phyloP scores from a whole-genome alignment of 2,329 filamentous ascomycete genomes.

The Colletotrichum sp. region DNA sequence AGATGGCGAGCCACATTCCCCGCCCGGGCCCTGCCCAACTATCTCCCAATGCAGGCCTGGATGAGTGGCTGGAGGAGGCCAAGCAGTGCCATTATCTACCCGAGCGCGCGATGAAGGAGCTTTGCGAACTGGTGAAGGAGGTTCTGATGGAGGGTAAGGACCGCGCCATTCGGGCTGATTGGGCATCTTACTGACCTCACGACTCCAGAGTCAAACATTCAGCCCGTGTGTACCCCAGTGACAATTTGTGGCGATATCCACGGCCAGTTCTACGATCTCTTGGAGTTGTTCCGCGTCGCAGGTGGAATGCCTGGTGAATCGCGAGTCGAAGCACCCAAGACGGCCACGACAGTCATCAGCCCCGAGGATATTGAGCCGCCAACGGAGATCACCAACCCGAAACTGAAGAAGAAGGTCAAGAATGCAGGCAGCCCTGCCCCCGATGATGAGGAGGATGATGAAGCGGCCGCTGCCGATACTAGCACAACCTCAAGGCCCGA shows the following conservation, averaged over 20 bases:
- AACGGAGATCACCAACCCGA: slow-evolving; percentile 85
- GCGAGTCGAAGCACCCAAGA: slow-evolving; percentile 71
- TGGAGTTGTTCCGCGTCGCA: slow-evolving; percentile 95
- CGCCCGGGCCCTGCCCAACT: slow-evolving; percentile 91
- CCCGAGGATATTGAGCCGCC: slow-evolving; percentile 94
- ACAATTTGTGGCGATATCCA: slow-evolving; percentile 98
- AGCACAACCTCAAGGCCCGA: slow-evolving; percentile 36
- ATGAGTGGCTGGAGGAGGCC: slow-evolving; percentile 96
- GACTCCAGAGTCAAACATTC: slow-evolving; percentile 88
- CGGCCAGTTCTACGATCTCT: slow-evolving; percentile 96
- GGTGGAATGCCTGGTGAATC: slow-evolving; percentile 94
- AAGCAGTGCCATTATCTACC: slow-evolving; percentile 98
- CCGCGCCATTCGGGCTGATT: neutral
- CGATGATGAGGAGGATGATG: slow-evolving; percentile 54
- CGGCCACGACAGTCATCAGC: slow-evolving; percentile 76
- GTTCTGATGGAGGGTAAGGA: slow-evolving; percentile 91
- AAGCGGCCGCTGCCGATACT: slow-evolving; percentile 48
- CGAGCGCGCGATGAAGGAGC: slow-evolving; percentile 96
- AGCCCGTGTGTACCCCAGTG: slow-evolving; percentile 95
- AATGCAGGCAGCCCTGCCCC: slow-evolving; percentile 58
- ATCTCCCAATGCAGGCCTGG: slow-evolving; percentile 81
- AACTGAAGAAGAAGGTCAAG: slow-evolving; percentile 84
- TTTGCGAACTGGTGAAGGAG: slow-evolving; percentile 99
- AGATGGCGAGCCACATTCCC: slow-evolving; percentile 64
- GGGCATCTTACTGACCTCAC: neutral